Evolutionary conservation across 352 stramenopile species (phyloP).

Genomic region (Globisporangium solare): DNA sequence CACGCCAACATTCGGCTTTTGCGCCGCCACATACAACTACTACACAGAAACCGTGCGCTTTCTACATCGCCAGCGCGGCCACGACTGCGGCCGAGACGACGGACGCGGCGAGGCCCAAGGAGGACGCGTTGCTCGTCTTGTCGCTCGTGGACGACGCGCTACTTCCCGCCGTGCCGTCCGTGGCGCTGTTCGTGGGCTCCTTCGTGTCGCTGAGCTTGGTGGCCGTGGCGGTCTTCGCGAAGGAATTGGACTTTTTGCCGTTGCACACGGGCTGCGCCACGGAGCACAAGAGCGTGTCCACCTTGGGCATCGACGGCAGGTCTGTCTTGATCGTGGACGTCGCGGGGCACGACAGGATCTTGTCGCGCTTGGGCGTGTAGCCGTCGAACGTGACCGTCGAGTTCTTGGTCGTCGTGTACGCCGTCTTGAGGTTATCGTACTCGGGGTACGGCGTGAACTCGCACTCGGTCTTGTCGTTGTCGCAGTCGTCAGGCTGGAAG

Average conservation of each 20-base stretch:
- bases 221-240: conserved; percentile 26
- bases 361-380: conserved; percentile 30
- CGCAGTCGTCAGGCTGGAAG: conserved; percentile 62
- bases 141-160: conserved; percentile 1
- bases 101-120: conserved; percentile 3
- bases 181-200: conserved; percentile 10
- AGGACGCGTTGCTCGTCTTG: background rate
- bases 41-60: background rate
- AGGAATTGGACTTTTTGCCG: conserved; percentile 48
- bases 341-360: conserved; percentile 36
- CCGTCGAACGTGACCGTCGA: conserved; percentile 40
- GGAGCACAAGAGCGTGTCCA: conserved; percentile 44
- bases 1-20: too few relatives aligned
- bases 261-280: conserved; percentile 51
- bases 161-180: background rate
- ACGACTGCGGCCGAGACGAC: background rate
- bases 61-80: conserved; percentile 5
- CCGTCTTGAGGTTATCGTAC: conserved; percentile 63
- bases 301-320: conserved; percentile 30
- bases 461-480: conserved; percentile 48
- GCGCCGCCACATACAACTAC: background rate
- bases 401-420: conserved; percentile 64
- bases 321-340: conserved; percentile 13
- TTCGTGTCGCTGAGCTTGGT: conserved; percentile 10
- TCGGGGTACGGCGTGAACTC: conserved; percentile 67